Evolutionary conservation across 1,284 basidiomycete species (phyloP).

Genomic region (Cystobasidium sp.): DNA sequence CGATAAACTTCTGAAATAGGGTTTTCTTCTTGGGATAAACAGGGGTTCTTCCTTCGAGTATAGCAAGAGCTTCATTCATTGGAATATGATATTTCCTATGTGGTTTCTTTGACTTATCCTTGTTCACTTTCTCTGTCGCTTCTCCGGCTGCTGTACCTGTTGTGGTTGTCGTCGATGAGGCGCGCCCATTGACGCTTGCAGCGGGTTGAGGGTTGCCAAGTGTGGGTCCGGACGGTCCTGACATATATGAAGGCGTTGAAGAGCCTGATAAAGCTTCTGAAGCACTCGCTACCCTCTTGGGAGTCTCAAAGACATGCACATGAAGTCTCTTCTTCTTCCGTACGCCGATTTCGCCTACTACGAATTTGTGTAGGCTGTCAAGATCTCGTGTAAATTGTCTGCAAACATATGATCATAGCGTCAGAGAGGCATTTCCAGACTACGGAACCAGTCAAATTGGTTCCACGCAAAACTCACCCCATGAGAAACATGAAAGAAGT

Average conservation of each 20-base stretch:
- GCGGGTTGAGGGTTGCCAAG: background rate
- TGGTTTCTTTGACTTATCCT: conserved; percentile 39
- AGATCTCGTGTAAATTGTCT: conserved; percentile 48
- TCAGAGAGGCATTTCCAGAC: too few relatives aligned
- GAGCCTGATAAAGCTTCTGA: background rate
- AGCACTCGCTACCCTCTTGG: background rate
- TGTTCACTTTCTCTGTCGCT: background rate
- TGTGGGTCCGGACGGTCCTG: background rate
- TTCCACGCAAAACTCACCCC: conserved; percentile 50
- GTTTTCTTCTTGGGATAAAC: conserved; percentile 47
- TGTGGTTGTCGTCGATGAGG: background rate
- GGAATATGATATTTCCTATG: conserved; percentile 29
- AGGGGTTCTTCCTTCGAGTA: conserved; percentile 51
- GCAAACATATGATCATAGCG: background rate
- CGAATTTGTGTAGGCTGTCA: conserved; percentile 50
- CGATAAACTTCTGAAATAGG: conserved; percentile 49
- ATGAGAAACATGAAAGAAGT: conserved; percentile 56
- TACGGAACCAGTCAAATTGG: too few relatives aligned
- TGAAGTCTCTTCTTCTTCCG: conserved; percentile 51
- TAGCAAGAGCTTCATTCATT: conserved; percentile 55
- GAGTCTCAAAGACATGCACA: conserved; percentile 55
- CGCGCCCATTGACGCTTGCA: background rate
- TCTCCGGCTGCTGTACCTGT: background rate
- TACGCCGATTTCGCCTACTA: conserved; percentile 39
- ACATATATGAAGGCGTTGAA: background rate